phyloP scores from a whole-genome alignment of 2,329 filamentous ascomycete species.

The Pseudogymnoascus sp. region DNA sequence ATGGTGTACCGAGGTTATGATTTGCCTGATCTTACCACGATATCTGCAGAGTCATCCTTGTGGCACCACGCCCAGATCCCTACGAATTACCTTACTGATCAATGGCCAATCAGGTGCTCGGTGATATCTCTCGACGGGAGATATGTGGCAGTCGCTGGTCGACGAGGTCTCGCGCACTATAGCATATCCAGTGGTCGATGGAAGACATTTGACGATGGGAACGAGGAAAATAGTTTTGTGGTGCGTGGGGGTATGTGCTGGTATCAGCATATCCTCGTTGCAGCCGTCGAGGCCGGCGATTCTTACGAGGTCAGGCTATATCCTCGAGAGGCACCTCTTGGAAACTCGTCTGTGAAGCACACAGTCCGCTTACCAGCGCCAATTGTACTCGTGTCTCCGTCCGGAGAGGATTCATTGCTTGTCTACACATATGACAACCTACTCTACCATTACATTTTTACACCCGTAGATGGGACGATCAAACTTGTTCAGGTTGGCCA shows the following conservation, averaged over 20 bases:
- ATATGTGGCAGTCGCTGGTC: slow-evolving; percentile 93
- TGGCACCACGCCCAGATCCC: slow-evolving; percentile 93
- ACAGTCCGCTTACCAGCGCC: slow-evolving; percentile 72
- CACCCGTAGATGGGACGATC: slow-evolving; percentile 58
- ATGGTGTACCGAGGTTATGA: slow-evolving; percentile 94
- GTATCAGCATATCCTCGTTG: slow-evolving; percentile 92
- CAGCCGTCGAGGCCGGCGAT: slow-evolving; percentile 78
- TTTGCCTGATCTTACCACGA: slow-evolving; percentile 78
- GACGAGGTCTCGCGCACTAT: slow-evolving; percentile 87
- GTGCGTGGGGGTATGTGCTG: slow-evolving; percentile 97
- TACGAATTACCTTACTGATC: slow-evolving; percentile 72
- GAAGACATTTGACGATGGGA: slow-evolving; percentile 83
- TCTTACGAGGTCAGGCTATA: slow-evolving; percentile 86
- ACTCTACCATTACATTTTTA: slow-evolving; percentile 89
- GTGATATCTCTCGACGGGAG: slow-evolving; percentile 86
- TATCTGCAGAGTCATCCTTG: slow-evolving; percentile 85
- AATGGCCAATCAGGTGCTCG: slow-evolving; percentile 86
- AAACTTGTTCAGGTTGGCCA: slow-evolving; percentile 89
- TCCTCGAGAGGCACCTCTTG: slow-evolving; percentile 74
- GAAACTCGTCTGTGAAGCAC: slow-evolving; percentile 65
- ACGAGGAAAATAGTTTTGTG: slow-evolving; percentile 80
- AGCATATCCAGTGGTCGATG: slow-evolving; percentile 89
- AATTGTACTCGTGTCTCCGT: slow-evolving; percentile 81
- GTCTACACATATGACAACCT: slow-evolving; percentile 97
- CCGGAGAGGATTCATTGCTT: slow-evolving; percentile 86